Conservation (phyloP, 495 filamentous ascomycete genomes). For the Penicillium malachiteum region DNA sequence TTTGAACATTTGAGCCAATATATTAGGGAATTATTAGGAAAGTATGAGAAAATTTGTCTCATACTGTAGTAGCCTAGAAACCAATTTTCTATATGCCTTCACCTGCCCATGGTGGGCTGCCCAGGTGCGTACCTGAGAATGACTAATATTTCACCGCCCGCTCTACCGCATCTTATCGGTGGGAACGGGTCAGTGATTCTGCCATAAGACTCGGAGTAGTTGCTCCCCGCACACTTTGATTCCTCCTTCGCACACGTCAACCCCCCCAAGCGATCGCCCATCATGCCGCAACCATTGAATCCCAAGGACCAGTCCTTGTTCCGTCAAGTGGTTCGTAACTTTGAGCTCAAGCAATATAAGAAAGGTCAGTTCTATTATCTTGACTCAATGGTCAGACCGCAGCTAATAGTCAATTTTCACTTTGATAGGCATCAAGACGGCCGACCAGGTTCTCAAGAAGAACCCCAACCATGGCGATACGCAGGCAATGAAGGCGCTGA, state of each 20-base stretch:
- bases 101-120: too few species aligned
- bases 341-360: constrained; percentile 98
- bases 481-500: constrained; percentile 97
- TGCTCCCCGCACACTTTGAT: constrained; percentile 46
- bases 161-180: constrained; percentile 26
- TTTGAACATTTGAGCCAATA: too few species aligned
- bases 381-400: constrained; percentile 2
- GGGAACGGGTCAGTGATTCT: constrained; percentile 10
- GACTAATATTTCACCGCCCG: neutral
- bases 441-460: constrained; percentile 91
- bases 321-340: constrained; percentile 87
- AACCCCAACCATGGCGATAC: constrained; percentile 97
- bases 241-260: constrained; percentile 39
- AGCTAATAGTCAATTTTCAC: constrained; percentile 22
- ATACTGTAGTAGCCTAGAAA: too few species aligned
- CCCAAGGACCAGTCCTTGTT: constrained; percentile 93
- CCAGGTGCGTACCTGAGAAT: too few species aligned
- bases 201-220: constrained; percentile 35
- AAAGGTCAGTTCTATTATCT: constrained; percentile 55
- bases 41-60: too few species aligned
- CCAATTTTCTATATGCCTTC: too few species aligned
- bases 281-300: constrained; percentile 79
- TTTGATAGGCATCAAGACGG: constrained; percentile 73
- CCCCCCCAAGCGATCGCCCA: constrained; percentile 33
- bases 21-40: too few species aligned